phyloP scores from a whole-genome alignment of 345 rosid genomes.

The Salix purpurea region DNA sequence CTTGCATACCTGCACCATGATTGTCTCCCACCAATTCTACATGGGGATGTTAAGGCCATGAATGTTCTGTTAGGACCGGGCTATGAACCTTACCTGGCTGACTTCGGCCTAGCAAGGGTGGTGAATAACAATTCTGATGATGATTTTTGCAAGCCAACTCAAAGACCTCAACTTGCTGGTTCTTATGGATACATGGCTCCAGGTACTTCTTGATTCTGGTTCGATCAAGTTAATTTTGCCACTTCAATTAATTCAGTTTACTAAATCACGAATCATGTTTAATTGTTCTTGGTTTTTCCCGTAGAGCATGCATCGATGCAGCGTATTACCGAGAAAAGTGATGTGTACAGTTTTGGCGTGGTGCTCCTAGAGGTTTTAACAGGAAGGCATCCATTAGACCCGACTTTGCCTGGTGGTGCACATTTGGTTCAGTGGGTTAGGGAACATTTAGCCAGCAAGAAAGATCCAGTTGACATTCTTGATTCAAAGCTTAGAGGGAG shows the following conservation, averaged over 20 bases:
- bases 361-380: constrained; percentile 77
- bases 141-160: constrained; percentile 41
- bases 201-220: constrained; percentile 36
- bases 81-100: constrained; percentile 74
- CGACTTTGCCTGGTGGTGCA: constrained; percentile 76
- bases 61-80: constrained; percentile 73
- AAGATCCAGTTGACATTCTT: constrained; percentile 58
- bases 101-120: constrained; percentile 77
- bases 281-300: neutral
- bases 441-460: constrained; percentile 64
- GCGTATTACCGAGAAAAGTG: constrained; percentile 77
- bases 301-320: constrained; percentile 83
- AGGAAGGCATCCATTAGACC: constrained; percentile 90
- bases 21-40: constrained; percentile 77
- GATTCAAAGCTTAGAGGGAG: constrained; percentile 73
- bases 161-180: constrained; percentile 75
- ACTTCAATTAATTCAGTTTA: neutral
- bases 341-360: constrained; percentile 85
- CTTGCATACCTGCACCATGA: constrained; percentile 92
- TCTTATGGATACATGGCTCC: constrained; percentile 99
- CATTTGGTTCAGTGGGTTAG: constrained; percentile 83
- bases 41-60: constrained; percentile 93
- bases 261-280: neutral
- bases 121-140: constrained; percentile 26
- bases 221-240: neutral